phyloP scores from a whole-genome alignment of 192 early-diverging fungal species.

The Fimicolochytrium jonesii region DNA sequence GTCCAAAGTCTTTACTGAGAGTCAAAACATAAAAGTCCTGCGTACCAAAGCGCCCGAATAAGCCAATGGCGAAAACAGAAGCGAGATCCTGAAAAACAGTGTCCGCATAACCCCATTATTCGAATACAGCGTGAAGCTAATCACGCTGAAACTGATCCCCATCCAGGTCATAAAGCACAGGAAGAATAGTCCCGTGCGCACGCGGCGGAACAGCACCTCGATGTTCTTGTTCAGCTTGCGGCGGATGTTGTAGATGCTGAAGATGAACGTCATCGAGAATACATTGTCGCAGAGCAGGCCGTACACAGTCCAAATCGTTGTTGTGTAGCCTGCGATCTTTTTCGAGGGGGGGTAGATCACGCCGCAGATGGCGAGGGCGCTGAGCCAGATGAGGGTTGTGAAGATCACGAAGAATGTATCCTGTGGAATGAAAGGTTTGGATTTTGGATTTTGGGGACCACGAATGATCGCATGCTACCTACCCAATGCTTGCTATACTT shows the following conservation, averaged over 20 bases:
- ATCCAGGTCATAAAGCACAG: conserved; percentile 20
- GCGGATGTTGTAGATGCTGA: conserved; percentile 10
- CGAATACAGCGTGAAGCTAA: neutral
- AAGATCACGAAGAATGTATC: neutral
- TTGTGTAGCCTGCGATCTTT: neutral
- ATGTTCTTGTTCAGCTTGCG: conserved; percentile 6
- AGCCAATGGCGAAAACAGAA: conserved; percentile 2
- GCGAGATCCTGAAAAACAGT: conserved; percentile 2
- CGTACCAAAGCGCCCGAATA: conserved; percentile 17
- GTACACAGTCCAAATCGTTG: conserved; percentile 21
- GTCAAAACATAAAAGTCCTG: neutral
- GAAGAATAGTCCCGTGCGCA: neutral
- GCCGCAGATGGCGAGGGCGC: neutral
- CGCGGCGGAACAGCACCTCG: neutral
- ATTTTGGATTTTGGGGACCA: neutral
- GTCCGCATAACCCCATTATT: conserved; percentile 10
- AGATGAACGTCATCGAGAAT: conserved; percentile 23
- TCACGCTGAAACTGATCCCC: neutral
- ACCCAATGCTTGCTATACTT: conserved; percentile 12
- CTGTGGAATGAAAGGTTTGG: neutral
- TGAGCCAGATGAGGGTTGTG: conserved; percentile 3
- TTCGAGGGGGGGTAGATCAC: conserved; percentile 6
- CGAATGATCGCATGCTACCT: neutral
- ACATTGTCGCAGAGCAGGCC: conserved; percentile 16
- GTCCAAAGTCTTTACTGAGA: neutral